These are phyloP conservation scores for Boletellus emodensis DNA, from an alignment of 768 basidiomycete genomes.

Conservation along the genomic window DNA sequence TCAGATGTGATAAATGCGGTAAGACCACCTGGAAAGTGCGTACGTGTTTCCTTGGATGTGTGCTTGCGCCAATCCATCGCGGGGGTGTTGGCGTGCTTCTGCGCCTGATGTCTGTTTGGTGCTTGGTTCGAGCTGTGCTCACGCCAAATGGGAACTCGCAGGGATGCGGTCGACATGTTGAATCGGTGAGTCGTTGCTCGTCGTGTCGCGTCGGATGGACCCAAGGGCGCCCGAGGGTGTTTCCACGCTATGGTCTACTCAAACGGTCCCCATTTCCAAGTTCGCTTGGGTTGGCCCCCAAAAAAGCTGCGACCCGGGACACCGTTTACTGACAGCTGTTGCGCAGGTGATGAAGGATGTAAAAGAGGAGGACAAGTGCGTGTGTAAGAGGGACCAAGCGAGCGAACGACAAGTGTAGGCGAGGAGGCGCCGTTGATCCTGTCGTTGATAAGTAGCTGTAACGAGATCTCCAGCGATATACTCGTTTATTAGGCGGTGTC, in stretches of 20 bases:
- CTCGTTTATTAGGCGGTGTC: conserved; percentile 27
- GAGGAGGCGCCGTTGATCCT: conserved; percentile 5
- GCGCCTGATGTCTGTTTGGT: conserved; percentile 12
- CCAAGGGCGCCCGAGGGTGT: conserved; percentile 6
- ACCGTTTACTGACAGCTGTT: conserved; percentile 24
- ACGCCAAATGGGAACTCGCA: conserved; percentile 24
- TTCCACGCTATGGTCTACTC: conserved; percentile 23
- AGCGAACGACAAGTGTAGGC: conserved; percentile 8
- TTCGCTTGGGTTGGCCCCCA: conserved; percentile 19
- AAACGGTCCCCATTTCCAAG: conserved; percentile 18
- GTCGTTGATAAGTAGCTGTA: conserved; percentile 4
- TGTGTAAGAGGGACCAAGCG: conserved; percentile 28
- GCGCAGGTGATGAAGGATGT: conserved; percentile 47
- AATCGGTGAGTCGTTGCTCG: conserved; percentile 45
- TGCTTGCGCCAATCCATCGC: conserved; percentile 15
- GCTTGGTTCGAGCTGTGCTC: neutral
- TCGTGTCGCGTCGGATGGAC: conserved; percentile 10
- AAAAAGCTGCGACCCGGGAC: conserved; percentile 26
- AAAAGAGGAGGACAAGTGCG: conserved; percentile 48
- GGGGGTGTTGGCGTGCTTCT: conserved; percentile 10
- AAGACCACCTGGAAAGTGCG: conserved; percentile 72
- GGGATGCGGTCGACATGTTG: conserved; percentile 71
- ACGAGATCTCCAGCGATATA: conserved; percentile 12
- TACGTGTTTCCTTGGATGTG: conserved; percentile 27
- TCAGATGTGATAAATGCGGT: conserved; percentile 57